Percentiles rank a stretch among this genome's conserved stretches.
These are phyloP conservation scores for Porodaedalea pini DNA, from an alignment of 1,284 basidiomycete genomes.

Conservation along the genomic window DNA sequence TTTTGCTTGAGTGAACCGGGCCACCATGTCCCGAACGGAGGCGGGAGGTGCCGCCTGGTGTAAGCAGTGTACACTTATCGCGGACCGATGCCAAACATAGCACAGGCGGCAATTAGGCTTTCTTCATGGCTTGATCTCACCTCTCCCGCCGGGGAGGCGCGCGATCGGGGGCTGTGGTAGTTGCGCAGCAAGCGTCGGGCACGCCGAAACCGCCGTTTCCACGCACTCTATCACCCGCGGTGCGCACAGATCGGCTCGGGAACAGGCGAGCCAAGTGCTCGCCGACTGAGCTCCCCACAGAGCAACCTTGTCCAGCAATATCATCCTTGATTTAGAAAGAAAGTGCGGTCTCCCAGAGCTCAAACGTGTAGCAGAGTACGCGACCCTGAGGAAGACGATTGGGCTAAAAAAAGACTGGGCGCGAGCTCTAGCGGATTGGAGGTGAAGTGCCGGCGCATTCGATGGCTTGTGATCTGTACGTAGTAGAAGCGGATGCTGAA, in stretches of 20 bases:
- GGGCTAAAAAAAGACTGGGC: too few species aligned
- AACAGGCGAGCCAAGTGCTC: background rate
- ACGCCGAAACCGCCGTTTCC: background rate
- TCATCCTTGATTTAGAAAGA: background rate
- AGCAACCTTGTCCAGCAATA: background rate
- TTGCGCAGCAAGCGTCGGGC: background rate
- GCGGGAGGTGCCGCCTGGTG: background rate
- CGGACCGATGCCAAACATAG: constrained; percentile 1
- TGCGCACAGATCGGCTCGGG: background rate
- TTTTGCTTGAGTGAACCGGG: background rate
- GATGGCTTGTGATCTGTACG: too few species aligned
- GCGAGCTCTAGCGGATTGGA: too few species aligned
- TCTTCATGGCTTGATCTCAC: background rate
- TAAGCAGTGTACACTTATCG: background rate
- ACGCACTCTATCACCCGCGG: background rate
- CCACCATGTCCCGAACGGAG: background rate
- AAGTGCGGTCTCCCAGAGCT: background rate
- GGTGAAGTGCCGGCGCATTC: too few species aligned
- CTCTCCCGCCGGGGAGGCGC: background rate
- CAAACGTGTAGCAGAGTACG: background rate
- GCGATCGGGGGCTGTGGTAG: background rate
- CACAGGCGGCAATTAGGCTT: background rate
- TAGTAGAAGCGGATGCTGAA: too few species aligned
- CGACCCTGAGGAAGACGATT: too few species aligned
- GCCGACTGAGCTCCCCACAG: background rate